Base-by-base conservation (phyloP, 1,284 basidiomycete genomes). In the Salmacisia buchloeana region DNA sequence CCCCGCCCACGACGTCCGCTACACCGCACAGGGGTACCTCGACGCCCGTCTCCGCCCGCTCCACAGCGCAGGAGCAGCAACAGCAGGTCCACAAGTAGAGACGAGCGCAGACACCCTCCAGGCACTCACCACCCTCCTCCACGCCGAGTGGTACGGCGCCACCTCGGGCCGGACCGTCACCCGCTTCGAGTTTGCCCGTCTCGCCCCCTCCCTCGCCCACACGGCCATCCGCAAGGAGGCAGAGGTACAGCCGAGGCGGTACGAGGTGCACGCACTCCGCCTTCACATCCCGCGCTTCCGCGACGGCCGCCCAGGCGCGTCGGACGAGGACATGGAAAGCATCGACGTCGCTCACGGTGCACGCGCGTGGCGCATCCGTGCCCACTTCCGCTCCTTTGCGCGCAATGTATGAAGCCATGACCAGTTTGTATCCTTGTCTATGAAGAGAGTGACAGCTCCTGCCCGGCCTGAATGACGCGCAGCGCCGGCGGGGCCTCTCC, bases 151-250 rank as follows among this genome's bases (percentile, higher is more conserved):
- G 49, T 54, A 33, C 49, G 49, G 49, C 15, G 29, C 31, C 29
- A 27, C 18, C 18, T 18, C 49, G 9, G 49, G 49, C 15, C 15
- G 21, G 27, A 33, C 49, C 1, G 21, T 54, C 25, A 54, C 12
- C 31, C 49, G 49, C 31, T 54, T 54, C 49, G 49, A 54, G 21
- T 54, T 18, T 31, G 49, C 49, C 27, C 25, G 49, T 27, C 27
- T 54, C 9, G 31, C 49, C 13, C 23, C 49, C 21, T 27, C 10
- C 4, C 27, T 54, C 15, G 25, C 25, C 12, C 25, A 9, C 13
- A 54, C 49, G 12, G 49, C 49, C 31, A 33, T 54, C 31, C 13
- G 27, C 9, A 54, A 54, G 27, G 49, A 25, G 15, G 45, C 45
- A 1, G 49, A 54, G 49, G 34, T 54, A 12, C 29, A 10, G 2